Base-by-base conservation (phyloP, 495 filamentous ascomycete genomes). In the Hyaloscypha bicolor region DNA sequence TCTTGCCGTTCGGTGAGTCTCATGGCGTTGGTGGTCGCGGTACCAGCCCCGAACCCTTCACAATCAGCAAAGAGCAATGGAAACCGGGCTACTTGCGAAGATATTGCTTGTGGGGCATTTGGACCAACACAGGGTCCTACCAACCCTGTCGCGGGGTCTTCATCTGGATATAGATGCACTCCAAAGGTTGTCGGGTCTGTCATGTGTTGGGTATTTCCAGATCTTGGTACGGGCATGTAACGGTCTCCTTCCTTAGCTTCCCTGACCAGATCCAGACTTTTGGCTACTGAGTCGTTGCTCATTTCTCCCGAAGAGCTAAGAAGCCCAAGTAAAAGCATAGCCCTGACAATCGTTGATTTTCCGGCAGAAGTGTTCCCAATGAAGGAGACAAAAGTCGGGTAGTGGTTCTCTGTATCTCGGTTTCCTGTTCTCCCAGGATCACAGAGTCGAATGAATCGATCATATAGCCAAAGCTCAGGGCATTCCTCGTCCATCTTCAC, bases 361-460 rank as follows among this genome's bases (percentile, higher is more conserved):
- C 61, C 61, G 12, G 30, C 61, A 14, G 42, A n/a, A 25, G 61
- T 63, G 12, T 58, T n/a, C 21, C 61, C 61, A 19, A 63, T 37
- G 61, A 63, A 63, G n/a, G 61, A 63, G 61, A 63, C 39, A 63
- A 63, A 63, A 29, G 14, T 63, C 14, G 61, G 61, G 51, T 56
- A 63, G 42, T 63, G 61, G n/a, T 61, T 61, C 19, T 48, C 42
- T 48, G 42, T 48, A 48, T 48, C 42, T 19, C 19, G 9, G 42
- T 48, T 48, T 9, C 42, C 42, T 48, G 42, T 48, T 48, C 42
- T 9, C 9, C 9, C 9, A 9, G 42, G 42, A 19, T 48, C 42
- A 19, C 42, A 48, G 9, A 48, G 42, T 48, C 42, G 9, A 19
- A 48, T 48, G 42, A 48, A 48, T 48, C 42, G 42, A 48, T 48